A percentile compares a stretch with the other conserved stretches of the same genome.
These are phyloP conservation scores for Trametes cubensis DNA, from an alignment of 768 basidiomycete species.

Conservation along the genomic window DNA sequence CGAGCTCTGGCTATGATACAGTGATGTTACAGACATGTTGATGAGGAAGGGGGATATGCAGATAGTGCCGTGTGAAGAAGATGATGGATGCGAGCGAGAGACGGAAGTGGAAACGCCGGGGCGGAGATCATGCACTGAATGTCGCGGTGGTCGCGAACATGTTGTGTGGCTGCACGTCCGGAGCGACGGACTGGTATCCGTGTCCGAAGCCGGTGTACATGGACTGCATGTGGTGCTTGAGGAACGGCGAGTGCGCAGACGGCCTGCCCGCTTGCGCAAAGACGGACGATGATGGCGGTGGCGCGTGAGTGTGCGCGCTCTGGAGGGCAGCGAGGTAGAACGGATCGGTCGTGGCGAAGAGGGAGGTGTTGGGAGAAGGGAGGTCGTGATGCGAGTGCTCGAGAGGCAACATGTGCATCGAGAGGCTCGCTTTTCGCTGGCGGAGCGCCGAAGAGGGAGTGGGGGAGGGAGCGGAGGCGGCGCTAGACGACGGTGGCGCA, in stretches of 20 bases:
- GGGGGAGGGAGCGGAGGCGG: slow-evolving; percentile 23
- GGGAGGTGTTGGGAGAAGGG: slow-evolving; percentile 35
- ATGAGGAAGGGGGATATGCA: slow-evolving; percentile 5
- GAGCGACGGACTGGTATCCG: slow-evolving; percentile 19
- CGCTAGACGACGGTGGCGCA: slow-evolving; percentile 19
- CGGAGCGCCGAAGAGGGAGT: slow-evolving; percentile 23
- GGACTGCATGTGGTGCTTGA: slow-evolving; percentile 26
- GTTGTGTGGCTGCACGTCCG: slow-evolving; percentile 23
- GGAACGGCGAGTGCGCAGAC: slow-evolving; percentile 44
- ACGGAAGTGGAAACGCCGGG: background rate
- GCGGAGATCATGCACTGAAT: slow-evolving; percentile 18
- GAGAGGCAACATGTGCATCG: slow-evolving; percentile 21
- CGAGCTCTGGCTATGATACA: slow-evolving; percentile 19
- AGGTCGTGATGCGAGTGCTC: slow-evolving; percentile 29
- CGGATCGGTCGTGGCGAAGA: slow-evolving; percentile 52
- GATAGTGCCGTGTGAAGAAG: slow-evolving; percentile 6
- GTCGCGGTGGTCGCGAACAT: slow-evolving; percentile 20
- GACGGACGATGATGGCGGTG: slow-evolving; percentile 35
- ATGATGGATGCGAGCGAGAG: background rate
- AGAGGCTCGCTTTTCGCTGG: slow-evolving; percentile 23
- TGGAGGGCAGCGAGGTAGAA: slow-evolving; percentile 51
- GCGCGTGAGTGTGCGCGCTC: slow-evolving; percentile 30
- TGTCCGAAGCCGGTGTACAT: slow-evolving; percentile 15
- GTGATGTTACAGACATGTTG: slow-evolving; percentile 18
- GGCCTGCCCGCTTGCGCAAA: slow-evolving; percentile 44